Percentiles rank a stretch among this genome's conserved stretches.
phyloP scores from a whole-genome alignment of 306 rosid genomes.

The Sesbania bispinosa region DNA sequence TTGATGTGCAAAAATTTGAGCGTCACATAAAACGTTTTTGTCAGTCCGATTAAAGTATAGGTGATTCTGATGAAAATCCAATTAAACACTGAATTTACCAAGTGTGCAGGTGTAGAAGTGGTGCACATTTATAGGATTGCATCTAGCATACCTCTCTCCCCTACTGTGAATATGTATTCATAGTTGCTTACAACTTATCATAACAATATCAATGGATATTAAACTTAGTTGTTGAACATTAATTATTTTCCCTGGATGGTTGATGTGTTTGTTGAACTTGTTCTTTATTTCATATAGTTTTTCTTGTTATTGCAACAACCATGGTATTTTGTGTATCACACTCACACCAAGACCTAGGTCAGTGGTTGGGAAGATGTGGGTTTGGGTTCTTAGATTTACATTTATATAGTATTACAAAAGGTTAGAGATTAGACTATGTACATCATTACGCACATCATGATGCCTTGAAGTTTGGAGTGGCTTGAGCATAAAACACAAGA shows the following conservation, averaged over 20 bases:
- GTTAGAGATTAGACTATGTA: background rate
- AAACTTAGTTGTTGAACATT: background rate
- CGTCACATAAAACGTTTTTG: background rate
- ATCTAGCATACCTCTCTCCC: background rate
- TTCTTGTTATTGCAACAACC: background rate
- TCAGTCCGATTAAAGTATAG: background rate
- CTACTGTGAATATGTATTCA: background rate
- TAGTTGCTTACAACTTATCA: background rate
- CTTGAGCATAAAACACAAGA: background rate
- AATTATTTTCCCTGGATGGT: background rate
- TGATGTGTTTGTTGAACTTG: background rate
- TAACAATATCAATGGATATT: background rate
- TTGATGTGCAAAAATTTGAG: background rate
- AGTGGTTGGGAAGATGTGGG: background rate
- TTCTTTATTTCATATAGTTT: background rate
- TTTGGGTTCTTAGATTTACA: constrained; percentile 1
- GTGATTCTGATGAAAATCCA: background rate
- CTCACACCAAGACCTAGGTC: background rate
- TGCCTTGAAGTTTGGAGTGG: constrained; percentile 5
- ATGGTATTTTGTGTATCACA: background rate
- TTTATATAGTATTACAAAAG: background rate
- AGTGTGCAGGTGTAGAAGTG: background rate
- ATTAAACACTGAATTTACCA: background rate
- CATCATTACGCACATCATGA: background rate
- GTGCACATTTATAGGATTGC: background rate